These are phyloP conservation scores for Fusarium anthophilum DNA, from an alignment of 2,329 filamentous ascomycete genomes.

Conservation along the genomic window DNA sequence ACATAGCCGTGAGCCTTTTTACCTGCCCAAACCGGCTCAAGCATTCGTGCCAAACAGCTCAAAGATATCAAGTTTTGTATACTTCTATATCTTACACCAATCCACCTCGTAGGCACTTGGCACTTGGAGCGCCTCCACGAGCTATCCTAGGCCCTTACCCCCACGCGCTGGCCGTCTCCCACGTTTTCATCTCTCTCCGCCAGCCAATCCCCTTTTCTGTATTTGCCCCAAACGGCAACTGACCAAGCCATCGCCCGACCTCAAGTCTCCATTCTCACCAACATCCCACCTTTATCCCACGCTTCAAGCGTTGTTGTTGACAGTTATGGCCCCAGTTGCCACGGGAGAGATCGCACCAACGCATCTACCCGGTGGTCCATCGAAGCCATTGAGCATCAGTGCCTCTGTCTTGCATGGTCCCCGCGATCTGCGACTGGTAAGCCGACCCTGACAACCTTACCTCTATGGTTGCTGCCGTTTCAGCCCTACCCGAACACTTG, in stretches of 20 bases:
- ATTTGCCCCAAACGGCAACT: constrained; percentile 46
- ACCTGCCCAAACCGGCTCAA: constrained; percentile 19
- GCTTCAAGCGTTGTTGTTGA: constrained; percentile 51
- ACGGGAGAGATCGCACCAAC: constrained; percentile 55
- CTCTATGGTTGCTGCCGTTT: constrained; percentile 9
- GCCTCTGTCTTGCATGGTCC: constrained; percentile 68
- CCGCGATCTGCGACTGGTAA: constrained; percentile 66
- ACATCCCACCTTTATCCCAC: constrained; percentile 68
- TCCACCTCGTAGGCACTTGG: constrained; percentile 29
- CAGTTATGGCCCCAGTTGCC: constrained; percentile 61
- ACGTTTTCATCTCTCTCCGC: constrained; percentile 33
- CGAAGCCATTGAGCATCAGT: constrained; percentile 57
- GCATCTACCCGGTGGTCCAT: constrained; percentile 53
- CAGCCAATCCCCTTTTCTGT: constrained; percentile 43
- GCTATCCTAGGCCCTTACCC: constrained; percentile 39
- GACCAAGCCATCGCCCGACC: constrained; percentile 43
- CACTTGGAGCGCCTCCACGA: constrained; percentile 37
- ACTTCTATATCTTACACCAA: constrained; percentile 22
- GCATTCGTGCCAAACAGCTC: constrained; percentile 22
- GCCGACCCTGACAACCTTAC: constrained; percentile 31
- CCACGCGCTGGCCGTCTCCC: constrained; percentile 42
- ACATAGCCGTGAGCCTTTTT: constrained; percentile 21
- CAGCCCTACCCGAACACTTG: constrained; percentile 38
- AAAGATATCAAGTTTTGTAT: constrained; percentile 20
- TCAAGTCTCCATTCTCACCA: constrained; percentile 38